Evolutionary conservation across 2,329 filamentous ascomycete genomes (phyloP).

Genomic region (Sordariomycetes sp.): DNA sequence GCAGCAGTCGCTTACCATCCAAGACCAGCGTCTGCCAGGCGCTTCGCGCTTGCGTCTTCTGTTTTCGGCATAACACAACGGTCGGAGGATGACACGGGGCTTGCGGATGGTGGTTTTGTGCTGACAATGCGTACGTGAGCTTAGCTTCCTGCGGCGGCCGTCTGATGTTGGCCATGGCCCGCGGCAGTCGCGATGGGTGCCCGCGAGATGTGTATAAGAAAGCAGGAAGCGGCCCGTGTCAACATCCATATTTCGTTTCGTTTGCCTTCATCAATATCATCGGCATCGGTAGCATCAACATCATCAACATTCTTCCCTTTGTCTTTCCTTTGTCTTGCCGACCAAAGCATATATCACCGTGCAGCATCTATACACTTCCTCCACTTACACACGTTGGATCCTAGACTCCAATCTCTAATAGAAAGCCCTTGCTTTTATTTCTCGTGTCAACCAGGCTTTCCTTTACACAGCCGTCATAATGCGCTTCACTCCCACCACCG

Average conservation of each 20-base stretch:
- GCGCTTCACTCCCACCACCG: conserved; percentile 20
- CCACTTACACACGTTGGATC: background rate
- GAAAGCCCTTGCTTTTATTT: background rate
- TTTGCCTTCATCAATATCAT: background rate
- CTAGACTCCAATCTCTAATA: background rate
- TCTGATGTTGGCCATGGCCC: background rate
- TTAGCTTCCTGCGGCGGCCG: background rate
- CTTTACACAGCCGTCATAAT: conserved; percentile 14
- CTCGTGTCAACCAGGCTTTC: background rate
- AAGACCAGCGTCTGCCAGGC: too few species aligned
- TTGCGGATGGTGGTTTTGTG: background rate
- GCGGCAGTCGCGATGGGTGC: background rate
- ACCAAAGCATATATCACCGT: background rate
- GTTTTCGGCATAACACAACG: background rate
- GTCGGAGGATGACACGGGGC: background rate
- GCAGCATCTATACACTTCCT: background rate
- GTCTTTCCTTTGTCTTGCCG: background rate
- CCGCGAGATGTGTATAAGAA: background rate
- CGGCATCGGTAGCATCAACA: background rate
- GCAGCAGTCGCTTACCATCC: background rate
- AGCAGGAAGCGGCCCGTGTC: background rate
- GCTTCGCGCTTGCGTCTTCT: background rate
- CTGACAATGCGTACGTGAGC: background rate
- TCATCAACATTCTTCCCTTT: background rate
- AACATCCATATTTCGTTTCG: background rate